phyloP scores from a whole-genome alignment of 2,329 filamentous ascomycete genomes.

The Botrytis deweyae region DNA sequence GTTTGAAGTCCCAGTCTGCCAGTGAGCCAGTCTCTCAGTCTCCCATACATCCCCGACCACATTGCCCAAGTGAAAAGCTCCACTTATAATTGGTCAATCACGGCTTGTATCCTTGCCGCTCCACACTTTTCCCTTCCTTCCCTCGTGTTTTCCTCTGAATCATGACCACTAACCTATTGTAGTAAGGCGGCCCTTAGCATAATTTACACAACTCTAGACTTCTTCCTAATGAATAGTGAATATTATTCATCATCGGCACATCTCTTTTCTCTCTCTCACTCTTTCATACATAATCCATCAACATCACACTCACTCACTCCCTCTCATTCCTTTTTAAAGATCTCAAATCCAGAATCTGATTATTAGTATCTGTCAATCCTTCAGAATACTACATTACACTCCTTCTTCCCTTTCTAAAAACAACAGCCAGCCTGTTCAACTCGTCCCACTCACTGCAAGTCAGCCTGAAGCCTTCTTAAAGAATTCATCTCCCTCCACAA shows the following conservation, averaged over 20 bases:
- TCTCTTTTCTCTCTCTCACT: too few relatives aligned
- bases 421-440: conserved; percentile 17
- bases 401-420: conserved; percentile 12
- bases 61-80: neutral
- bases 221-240: neutral
- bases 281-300: neutral
- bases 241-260: conserved; percentile 11
- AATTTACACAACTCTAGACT: conserved; percentile 10
- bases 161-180: neutral
- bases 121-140: neutral
- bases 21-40: neutral
- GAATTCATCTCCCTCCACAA: neutral
- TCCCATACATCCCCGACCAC: neutral
- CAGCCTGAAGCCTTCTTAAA: conserved; percentile 19
- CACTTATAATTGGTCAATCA: neutral
- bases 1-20: too few relatives aligned
- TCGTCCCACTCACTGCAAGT: conserved; percentile 7
- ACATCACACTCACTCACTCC: neutral
- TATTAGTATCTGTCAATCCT: conserved; percentile 13
- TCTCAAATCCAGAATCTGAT: neutral
- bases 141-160: neutral
- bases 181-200: neutral
- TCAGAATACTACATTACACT: conserved; percentile 16
- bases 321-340: neutral
- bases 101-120: neutral